Percentiles rank a stretch among this genome's conserved stretches.
Evolutionary conservation across 352 stramenopile species (phyloP).

Genomic region (Globisporangium iwayamae): DNA sequence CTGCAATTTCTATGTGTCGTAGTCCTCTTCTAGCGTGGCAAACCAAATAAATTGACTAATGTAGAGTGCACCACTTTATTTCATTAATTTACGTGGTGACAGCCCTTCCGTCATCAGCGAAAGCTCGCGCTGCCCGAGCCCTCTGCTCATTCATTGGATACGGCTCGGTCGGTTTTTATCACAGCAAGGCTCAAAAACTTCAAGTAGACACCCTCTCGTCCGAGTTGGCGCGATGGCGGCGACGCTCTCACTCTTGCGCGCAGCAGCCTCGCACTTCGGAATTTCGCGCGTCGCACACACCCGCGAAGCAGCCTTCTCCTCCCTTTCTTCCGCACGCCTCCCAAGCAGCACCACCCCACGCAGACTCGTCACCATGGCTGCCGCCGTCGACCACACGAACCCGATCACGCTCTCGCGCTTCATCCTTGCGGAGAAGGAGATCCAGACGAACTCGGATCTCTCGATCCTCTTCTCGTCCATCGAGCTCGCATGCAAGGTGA

Average conservation of each 20-base stretch:
- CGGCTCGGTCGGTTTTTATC: constrained; percentile 10
- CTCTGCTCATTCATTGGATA: constrained; percentile 13
- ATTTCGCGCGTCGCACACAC: constrained; percentile 23
- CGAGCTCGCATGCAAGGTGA: constrained; percentile 96
- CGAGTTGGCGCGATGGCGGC: neutral
- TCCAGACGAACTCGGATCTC: constrained; percentile 91
- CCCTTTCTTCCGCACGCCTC: neutral
- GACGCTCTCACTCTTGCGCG: neutral
- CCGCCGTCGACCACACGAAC: constrained; percentile 71
- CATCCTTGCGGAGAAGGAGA: constrained; percentile 90
- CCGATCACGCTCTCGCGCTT: constrained; percentile 93
- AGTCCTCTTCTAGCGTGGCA: neutral
- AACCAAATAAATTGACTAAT: neutral
- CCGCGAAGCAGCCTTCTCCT: constrained; percentile 10
- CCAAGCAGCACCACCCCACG: constrained; percentile 2
- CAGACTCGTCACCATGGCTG: constrained; percentile 31
- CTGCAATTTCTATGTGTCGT: neutral
- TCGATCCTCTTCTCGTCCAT: constrained; percentile 96
- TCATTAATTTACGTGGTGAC: neutral
- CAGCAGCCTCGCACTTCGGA: constrained; percentile 14
- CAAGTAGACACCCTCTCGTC: constrained; percentile 10
- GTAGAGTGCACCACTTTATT: neutral
- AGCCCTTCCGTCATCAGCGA: constrained; percentile 11
- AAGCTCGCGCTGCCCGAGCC: constrained; percentile 8
- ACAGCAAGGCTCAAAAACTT: constrained; percentile 5